Conservation (phyloP, 441 rosid species). For the Isatis lusitanica region DNA sequence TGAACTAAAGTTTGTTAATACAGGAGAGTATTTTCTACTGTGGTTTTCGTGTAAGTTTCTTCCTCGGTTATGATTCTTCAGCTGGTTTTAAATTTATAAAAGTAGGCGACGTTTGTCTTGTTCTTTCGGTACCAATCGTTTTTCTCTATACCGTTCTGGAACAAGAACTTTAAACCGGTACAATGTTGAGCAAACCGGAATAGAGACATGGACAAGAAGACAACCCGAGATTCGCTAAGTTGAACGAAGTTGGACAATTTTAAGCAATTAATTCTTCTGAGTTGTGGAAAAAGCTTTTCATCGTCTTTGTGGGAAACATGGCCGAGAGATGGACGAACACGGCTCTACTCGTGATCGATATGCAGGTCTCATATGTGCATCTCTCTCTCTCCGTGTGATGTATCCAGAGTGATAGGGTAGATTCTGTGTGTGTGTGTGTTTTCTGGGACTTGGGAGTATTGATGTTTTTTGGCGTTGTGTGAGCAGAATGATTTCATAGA, state of each 20-base stretch:
- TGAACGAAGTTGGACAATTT: too few species aligned
- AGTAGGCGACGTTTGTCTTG: not conserved
- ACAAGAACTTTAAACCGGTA: not conserved
- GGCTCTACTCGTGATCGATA: slow-evolving; percentile 84
- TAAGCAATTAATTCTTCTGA: not conserved
- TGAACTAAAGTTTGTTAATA: slow-evolving; percentile 24
- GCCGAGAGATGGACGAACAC: slow-evolving; percentile 57
- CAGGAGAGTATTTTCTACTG: slow-evolving; percentile 5
- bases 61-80: not conserved
- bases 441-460: not conserved
- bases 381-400: too few species aligned
- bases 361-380: slow-evolving; percentile 59
- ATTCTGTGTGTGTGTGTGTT: not conserved
- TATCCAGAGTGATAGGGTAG: not conserved
- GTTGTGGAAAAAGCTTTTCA: not conserved
- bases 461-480: not conserved
- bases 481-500: slow-evolving; percentile 65
- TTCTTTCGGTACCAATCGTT: not conserved
- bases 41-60: slow-evolving; percentile 3
- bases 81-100: not conserved
- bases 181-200: not conserved
- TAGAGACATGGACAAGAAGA: not conserved
- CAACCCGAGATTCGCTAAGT: not conserved
- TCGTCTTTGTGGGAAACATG: slow-evolving; percentile 32
- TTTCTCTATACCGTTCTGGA: not conserved